Conservation (phyloP, 768 basidiomycete species). For the Mycena indigotica region DNA sequence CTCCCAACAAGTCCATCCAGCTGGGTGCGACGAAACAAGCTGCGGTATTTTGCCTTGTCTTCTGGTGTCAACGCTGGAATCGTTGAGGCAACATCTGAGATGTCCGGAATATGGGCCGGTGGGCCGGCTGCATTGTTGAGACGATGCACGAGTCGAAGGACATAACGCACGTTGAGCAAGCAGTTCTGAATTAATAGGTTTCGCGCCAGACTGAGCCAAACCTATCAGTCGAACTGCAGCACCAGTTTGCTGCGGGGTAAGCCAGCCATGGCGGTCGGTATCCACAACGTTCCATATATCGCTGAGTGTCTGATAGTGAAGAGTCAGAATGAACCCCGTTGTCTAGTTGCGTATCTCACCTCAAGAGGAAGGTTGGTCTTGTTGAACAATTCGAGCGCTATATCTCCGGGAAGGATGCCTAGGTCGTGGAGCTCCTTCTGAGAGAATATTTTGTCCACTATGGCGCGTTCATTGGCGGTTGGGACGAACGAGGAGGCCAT, state of each 20-base stretch:
- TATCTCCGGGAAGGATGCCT: slow-evolving; percentile 48
- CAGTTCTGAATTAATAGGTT: slow-evolving; percentile 37
- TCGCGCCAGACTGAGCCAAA: slow-evolving; percentile 49
- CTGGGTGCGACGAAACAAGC: slow-evolving; percentile 46
- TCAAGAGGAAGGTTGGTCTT: slow-evolving; percentile 48
- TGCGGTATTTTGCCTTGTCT: slow-evolving; percentile 54
- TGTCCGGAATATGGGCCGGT: slow-evolving; percentile 43
- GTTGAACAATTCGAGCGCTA: slow-evolving; percentile 52
- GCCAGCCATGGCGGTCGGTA: slow-evolving; percentile 52
- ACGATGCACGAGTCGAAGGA: not conserved
- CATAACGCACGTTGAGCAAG: slow-evolving; percentile 40
- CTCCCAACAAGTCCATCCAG: slow-evolving; percentile 48
- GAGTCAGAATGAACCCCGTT: not conserved
- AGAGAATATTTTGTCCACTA: slow-evolving; percentile 35
- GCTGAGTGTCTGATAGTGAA: slow-evolving; percentile 33
- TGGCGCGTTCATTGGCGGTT: slow-evolving; percentile 33
- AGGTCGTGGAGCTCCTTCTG: slow-evolving; percentile 43
- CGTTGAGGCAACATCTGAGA: slow-evolving; percentile 21
- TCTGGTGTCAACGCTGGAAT: slow-evolving; percentile 44
- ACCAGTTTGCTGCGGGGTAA: slow-evolving; percentile 51
- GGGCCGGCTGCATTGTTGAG: slow-evolving; percentile 42
- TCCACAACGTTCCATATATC: slow-evolving; percentile 61
- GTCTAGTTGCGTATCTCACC: slow-evolving; percentile 7
- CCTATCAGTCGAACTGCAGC: slow-evolving; percentile 57
- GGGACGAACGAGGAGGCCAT: slow-evolving; percentile 23